A percentile compares a stretch with the other conserved stretches of the same genome.
phyloP scores from a whole-genome alignment of 495 filamentous ascomycete genomes.

The Jackrogersella minutella region DNA sequence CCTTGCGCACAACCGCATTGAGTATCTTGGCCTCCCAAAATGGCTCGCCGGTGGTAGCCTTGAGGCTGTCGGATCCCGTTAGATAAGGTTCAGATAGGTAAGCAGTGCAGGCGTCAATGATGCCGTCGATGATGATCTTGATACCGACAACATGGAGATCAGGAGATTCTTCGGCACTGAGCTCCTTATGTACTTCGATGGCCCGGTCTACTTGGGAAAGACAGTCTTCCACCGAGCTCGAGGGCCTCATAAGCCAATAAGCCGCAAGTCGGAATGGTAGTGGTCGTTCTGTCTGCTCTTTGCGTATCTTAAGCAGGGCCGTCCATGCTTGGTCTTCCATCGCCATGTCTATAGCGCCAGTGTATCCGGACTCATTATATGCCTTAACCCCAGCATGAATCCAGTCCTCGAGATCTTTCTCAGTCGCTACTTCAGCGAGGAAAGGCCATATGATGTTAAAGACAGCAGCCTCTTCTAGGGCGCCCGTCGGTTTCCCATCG shows the following conservation, averaged over 20 bases:
- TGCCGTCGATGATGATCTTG: slow-evolving; percentile 73
- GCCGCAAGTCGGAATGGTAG: slow-evolving; percentile 66
- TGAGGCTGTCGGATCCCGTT: slow-evolving; percentile 42
- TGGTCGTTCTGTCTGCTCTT: slow-evolving; percentile 38
- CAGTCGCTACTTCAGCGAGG: slow-evolving; percentile 57
- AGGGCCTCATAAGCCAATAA: slow-evolving; percentile 69
- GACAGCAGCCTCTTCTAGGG: slow-evolving; percentile 65
- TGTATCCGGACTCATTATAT: slow-evolving; percentile 66
- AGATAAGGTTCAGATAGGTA: slow-evolving; percentile 66
- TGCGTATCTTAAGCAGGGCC: slow-evolving; percentile 57
- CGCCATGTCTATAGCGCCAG: slow-evolving; percentile 72
- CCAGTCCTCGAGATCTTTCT: slow-evolving; percentile 59
- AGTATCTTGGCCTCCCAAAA: slow-evolving; percentile 64
- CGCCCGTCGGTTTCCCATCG: slow-evolving; percentile 59
- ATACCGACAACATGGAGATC: slow-evolving; percentile 68
- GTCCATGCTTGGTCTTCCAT: slow-evolving; percentile 71
- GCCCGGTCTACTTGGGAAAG: slow-evolving; percentile 66
- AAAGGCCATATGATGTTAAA: slow-evolving; percentile 67
- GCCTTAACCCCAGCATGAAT: slow-evolving; percentile 57
- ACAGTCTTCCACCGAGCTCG: slow-evolving; percentile 48
- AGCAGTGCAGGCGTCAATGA: slow-evolving; percentile 73
- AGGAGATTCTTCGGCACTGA: slow-evolving; percentile 56
- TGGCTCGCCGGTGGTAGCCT: slow-evolving; percentile 55
- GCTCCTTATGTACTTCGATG: slow-evolving; percentile 59
- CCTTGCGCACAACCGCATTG: slow-evolving; percentile 61